These are phyloP conservation scores for Vitellaria paradoxa DNA, from an alignment of 179 eudicot species.

Conservation along the genomic window DNA sequence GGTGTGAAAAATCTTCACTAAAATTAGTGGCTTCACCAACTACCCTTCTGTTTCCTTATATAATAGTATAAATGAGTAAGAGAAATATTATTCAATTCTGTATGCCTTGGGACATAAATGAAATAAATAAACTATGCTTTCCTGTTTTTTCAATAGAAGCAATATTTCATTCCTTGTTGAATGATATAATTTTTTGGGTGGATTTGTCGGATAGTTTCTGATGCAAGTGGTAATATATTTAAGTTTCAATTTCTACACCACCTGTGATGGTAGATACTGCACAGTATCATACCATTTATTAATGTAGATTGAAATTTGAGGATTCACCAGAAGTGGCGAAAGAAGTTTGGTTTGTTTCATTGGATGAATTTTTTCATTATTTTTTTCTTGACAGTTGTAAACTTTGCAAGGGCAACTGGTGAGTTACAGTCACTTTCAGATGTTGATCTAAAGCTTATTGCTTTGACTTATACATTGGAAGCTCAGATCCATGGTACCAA, in stretches of 20 bases:
- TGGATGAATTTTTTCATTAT: neutral
- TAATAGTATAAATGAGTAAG: no score
- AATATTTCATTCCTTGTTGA: no score
- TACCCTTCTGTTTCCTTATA: no score
- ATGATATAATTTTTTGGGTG: no score
- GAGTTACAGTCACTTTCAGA: conserved; percentile 95
- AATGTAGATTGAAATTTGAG: neutral
- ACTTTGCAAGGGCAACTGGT: conserved; percentile 93
- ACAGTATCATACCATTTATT: neutral
- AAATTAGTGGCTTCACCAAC: no score
- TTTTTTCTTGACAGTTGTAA: conserved; percentile 47
- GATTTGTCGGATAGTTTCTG: neutral
- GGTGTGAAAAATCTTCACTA: no score
- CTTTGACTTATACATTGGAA: conserved; percentile 81
- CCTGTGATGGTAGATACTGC: neutral
- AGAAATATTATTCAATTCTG: neutral
- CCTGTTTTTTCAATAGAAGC: neutral
- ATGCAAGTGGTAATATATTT: neutral
- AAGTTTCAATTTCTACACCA: neutral
- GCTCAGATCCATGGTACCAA: conserved; percentile 77
- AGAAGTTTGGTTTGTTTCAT: neutral
- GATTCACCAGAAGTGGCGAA: no score
- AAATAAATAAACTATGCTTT: neutral
- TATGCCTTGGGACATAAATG: neutral
- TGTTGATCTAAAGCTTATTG: conserved; percentile 94